A percentile compares a stretch with the other conserved stretches of the same genome.
Evolutionary conservation across 2,329 filamentous ascomycete species (phyloP).

Genomic region (Aspergillus fijiensis): DNA sequence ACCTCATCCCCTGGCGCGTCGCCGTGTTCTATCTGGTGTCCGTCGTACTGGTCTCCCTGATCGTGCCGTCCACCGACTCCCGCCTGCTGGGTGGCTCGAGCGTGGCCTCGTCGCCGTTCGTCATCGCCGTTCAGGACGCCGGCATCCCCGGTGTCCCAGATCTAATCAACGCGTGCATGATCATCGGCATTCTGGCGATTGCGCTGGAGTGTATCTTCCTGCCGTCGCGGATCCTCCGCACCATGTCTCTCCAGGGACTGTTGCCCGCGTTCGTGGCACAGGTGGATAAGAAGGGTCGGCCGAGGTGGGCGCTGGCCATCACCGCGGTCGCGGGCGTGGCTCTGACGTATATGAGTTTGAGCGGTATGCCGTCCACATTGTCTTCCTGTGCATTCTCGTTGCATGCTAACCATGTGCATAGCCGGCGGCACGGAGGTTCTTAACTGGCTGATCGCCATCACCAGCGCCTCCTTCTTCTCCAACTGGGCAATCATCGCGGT

Average conservation of each 20-base stretch:
- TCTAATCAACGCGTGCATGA: conserved; percentile 35
- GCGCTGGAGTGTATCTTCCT: conserved; percentile 35
- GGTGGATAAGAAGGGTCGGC: conserved; percentile 32
- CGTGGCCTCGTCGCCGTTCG: conserved; percentile 33
- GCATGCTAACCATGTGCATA: not conserved
- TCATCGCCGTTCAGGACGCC: conserved; percentile 31
- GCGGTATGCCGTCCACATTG: conserved; percentile 14
- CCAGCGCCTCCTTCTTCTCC: conserved; percentile 34
- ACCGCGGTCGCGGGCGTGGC: conserved; percentile 25
- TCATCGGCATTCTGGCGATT: conserved; percentile 34
- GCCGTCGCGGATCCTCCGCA: conserved; percentile 32
- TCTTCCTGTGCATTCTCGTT: no score
- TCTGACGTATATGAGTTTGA: conserved; percentile 35
- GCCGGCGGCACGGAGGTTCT: conserved; percentile 9
- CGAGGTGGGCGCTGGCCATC: conserved; percentile 28
- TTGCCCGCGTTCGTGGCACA: conserved; percentile 29
- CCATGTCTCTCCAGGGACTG: conserved; percentile 30
- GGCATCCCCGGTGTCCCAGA: conserved; percentile 31
- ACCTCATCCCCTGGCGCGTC: conserved; percentile 13
- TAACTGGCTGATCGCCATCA: conserved; percentile 23
- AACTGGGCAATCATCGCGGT: conserved; percentile 37
- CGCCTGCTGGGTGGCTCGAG: conserved; percentile 29
- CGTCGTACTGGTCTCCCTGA: conserved; percentile 6
- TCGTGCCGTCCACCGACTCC: conserved; percentile 24
- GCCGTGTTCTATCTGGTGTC: conserved; percentile 13